Evolutionary conservation across 2,329 filamentous ascomycete genomes (phyloP), one percentile per base, ranked within the genome.

Genomic region (Fusarium oligoseptatum): DNA sequence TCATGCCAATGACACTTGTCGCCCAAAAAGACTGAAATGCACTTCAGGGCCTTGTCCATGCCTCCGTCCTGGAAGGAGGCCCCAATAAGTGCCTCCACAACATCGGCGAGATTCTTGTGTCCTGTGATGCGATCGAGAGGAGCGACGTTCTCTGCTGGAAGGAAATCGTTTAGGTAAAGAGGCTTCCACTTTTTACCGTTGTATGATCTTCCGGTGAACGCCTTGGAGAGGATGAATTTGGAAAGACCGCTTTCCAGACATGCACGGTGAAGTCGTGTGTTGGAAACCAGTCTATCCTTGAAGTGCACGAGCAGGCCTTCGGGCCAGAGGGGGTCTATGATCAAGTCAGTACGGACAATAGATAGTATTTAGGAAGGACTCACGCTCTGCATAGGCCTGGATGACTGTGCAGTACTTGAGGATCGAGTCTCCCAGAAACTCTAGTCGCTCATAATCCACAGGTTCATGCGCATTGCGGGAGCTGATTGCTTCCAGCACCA

Each of bases 371-470:
- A 2, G 10, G 11, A 2, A 12, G 8, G 24, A 82, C 88, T 81
- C 80, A 90, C 89, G 80, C 24, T 86, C 81, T 1, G 87, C 86
- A 20, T 86, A 84, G 4, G 95, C 86, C 65, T 95, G 92, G 2
- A 94, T 81, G 0, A 91, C 90, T 0, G 93, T 88, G 56, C 90
- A 90, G 66, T 92, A 89, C 78, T 98, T 98, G 41, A 98, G 86
- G 2, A 97, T 86, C 0, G 91, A 91, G 78, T 98, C 96, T 0
- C 97, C 97, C 0, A 98, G 84, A 75, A 97, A 97, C 80, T 98
- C 97, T 0, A 97, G 85, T 3, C 93, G 87, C 77, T 98, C 93
- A 79, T 98, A 98, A 73, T 98, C 89, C 0, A 87, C 87, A 1
- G 84, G 81, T 57, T 92, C 90, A 3, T 82, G 79, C 0, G 94